Conservation (phyloP, 2,329 filamentous ascomycete genomes). For the Ophiostoma angusticollis region DNA sequence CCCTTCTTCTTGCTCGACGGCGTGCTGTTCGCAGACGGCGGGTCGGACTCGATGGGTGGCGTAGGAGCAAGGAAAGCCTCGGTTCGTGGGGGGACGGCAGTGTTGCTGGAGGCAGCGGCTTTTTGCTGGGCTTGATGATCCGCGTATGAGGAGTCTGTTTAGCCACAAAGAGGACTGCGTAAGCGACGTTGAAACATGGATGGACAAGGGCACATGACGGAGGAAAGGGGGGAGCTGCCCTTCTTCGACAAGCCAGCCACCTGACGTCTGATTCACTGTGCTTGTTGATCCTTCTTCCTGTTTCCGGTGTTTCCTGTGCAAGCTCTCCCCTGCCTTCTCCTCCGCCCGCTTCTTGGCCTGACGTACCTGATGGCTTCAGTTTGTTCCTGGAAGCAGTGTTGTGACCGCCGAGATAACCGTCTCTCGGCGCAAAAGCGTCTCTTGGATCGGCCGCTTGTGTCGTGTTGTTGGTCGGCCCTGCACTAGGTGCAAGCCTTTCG, state of each 20-base stretch:
- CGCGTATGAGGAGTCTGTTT: conserved; percentile 15
- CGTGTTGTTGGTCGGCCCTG: conserved; percentile 1
- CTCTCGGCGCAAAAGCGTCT: too few relatives aligned
- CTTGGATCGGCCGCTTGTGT: conserved; percentile 20
- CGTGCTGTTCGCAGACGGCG: neutral
- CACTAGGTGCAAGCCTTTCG: conserved; percentile 20
- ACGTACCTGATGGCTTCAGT: conserved; percentile 22
- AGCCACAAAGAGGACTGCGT: conserved; percentile 10
- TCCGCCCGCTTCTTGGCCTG: too few relatives aligned
- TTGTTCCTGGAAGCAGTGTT: conserved; percentile 20
- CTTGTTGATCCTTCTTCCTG: too few relatives aligned
- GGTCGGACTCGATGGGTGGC: conserved; percentile 11
- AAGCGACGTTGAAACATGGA: conserved; percentile 4
- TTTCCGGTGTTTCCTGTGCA: too few relatives aligned
- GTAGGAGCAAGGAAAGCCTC: conserved; percentile 39
- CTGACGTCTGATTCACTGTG: too few relatives aligned
- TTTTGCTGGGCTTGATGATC: conserved; percentile 20
- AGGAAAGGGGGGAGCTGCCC: too few relatives aligned
- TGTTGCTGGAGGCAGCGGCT: conserved; percentile 14
- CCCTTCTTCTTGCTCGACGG: conserved; percentile 32
- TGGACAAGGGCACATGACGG: neutral
- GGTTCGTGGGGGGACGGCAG: conserved; percentile 35
- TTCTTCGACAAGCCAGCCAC: too few relatives aligned
- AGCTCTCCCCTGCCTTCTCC: too few relatives aligned
- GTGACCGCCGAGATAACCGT: too few relatives aligned